Base-by-base conservation (phyloP, 805 yeast genomes). In the Suhomyces emberorum region DNA sequence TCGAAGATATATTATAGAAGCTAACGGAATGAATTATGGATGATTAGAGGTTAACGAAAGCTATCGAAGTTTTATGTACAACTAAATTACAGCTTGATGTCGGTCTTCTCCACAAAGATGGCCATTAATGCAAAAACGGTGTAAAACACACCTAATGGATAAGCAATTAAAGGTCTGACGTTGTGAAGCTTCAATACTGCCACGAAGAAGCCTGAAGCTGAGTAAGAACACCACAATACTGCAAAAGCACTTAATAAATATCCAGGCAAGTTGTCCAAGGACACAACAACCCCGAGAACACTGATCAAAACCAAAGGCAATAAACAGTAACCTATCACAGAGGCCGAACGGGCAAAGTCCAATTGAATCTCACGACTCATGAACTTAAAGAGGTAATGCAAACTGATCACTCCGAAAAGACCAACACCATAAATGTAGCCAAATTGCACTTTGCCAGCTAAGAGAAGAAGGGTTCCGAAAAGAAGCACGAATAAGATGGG, bases 381-480 rank as follows among this genome's bases (percentile, higher is more conserved):
- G 43, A 88, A 69, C 57, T 84, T 88, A 59, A 95, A 83, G 41
- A 93, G 69, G 49, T 77, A 76, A 61, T 89, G 97, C 46, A 88
- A 75, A 21, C 95, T 79, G 11, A 87, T 56, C 1, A 95, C 83
- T 12, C 98, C 98, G 49, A 91, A 80, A 28, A 93, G 63, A 0
- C 96, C 98, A 28, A 93, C 95, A 26, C 98, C 98, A 54, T 93
- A 93, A 33, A 93, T 85, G 59, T 93, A 93, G 2, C 98, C 98
- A 57, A 93, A 93, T 59, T 93, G 98, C 11, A 91, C 85, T 59
- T 91, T 93, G 4, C 98, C 98, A 1, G 95, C 81, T 29, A 89
- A 69, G 34, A 91, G 65, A 36, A 93, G 66, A 42, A 83, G 78
- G 0, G 88, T 74, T 15, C 96, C 98, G 55, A 91, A 91, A 38